These are phyloP conservation scores for Podaxis rugospora DNA, from an alignment of 768 basidiomycete genomes.

Conservation along the genomic window DNA sequence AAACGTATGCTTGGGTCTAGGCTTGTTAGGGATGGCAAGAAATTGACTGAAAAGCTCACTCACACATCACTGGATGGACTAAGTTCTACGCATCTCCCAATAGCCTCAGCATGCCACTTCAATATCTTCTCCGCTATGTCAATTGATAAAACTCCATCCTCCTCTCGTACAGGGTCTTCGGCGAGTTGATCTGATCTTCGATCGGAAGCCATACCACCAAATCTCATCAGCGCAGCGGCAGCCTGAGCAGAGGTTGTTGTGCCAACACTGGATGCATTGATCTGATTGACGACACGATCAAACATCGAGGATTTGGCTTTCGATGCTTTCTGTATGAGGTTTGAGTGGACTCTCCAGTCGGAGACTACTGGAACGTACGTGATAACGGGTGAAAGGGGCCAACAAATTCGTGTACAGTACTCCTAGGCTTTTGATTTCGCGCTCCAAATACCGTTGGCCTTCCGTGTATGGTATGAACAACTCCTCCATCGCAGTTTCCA, in stretches of 20 bases:
- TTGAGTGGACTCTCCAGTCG: constrained; percentile 4
- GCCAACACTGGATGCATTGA: constrained; percentile 65
- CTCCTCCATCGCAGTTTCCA: constrained; percentile 96
- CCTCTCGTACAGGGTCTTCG: constrained; percentile 73
- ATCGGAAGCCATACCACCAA: constrained; percentile 71
- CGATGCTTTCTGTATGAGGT: constrained; percentile 48
- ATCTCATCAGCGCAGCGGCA: constrained; percentile 84
- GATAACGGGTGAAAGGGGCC: constrained; percentile 77
- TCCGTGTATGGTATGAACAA: constrained; percentile 93
- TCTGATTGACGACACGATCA: constrained; percentile 88
- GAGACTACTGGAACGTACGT: constrained; percentile 48
- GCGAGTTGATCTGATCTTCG: constrained; percentile 42
- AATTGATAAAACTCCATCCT: constrained; percentile 77
- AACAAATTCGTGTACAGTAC: constrained; percentile 75
- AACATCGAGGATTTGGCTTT: constrained; percentile 77
- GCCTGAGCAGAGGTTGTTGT: constrained; percentile 78
- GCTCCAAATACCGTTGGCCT: constrained; percentile 86
- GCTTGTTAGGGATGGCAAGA: constrained; percentile 5
- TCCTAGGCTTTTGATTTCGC: constrained; percentile 79
- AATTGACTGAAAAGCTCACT: constrained; percentile 25
- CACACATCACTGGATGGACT: constrained; percentile 81
- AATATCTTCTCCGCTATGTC: constrained; percentile 86
- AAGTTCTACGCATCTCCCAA: constrained; percentile 91
- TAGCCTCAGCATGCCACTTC: constrained; percentile 96
- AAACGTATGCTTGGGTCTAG: constrained; percentile 86